phyloP scores from a whole-genome alignment of 495 filamentous ascomycete genomes.

The Chaetomium cochliodes region DNA sequence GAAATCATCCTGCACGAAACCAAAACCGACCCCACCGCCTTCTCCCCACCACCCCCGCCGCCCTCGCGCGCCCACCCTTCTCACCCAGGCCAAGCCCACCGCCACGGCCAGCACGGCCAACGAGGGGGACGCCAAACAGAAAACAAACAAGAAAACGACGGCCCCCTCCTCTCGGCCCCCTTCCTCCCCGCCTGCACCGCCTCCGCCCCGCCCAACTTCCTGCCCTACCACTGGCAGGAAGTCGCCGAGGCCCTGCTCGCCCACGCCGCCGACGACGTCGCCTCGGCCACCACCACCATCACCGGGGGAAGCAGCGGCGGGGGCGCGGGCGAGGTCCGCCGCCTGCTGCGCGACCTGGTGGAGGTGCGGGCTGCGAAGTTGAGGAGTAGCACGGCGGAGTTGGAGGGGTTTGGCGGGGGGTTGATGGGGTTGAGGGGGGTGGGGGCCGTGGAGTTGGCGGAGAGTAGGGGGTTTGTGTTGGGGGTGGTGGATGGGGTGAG shows the following conservation, averaged over 20 bases:
- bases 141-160: slow-evolving; percentile 10
- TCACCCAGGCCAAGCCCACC: slow-evolving; percentile 36
- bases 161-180: slow-evolving; percentile 49
- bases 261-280: slow-evolving; percentile 80
- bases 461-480: slow-evolving; percentile 78
- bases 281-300: slow-evolving; percentile 40
- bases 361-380: slow-evolving; percentile 91
- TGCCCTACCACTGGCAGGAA: slow-evolving; percentile 95
- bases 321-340: slow-evolving; percentile 71
- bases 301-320: background rate
- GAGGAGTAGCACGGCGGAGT: slow-evolving; percentile 64
- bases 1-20: slow-evolving; percentile 79
- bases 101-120: too few relatives aligned
- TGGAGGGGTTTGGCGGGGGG: slow-evolving; percentile 67
- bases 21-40: slow-evolving; percentile 58
- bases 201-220: slow-evolving; percentile 57
- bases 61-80: slow-evolving; percentile 49
- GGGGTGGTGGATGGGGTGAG: slow-evolving; percentile 86
- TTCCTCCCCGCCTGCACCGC: slow-evolving; percentile 60
- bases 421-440: slow-evolving; percentile 77
- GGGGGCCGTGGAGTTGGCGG: slow-evolving; percentile 86
- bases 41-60: slow-evolving; percentile 70
- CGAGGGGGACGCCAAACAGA: too few relatives aligned
- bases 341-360: slow-evolving; percentile 74
- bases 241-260: slow-evolving; percentile 80